Percentiles rank a stretch among this genome's conserved stretches.
phyloP scores from a whole-genome alignment of 148 eudicot genomes.

The Chenopodium suecicum region DNA sequence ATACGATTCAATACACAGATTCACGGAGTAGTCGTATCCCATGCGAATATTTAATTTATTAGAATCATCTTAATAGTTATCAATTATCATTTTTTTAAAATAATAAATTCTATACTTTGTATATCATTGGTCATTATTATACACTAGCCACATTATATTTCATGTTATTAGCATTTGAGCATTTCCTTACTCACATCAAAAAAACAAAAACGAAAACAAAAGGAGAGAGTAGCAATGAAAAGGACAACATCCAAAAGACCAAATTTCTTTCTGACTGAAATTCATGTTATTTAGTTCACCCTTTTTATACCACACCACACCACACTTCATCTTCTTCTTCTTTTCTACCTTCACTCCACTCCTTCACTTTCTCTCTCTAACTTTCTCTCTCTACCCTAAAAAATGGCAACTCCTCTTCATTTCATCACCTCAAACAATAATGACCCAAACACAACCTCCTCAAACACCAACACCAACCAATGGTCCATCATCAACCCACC shows the following conservation, averaged over 20 bases:
- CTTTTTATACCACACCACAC: background rate
- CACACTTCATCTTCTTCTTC: background rate
- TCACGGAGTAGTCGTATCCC: too few relatives aligned
- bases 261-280: constrained; percentile 19
- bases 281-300: background rate
- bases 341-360: background rate
- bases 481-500: background rate
- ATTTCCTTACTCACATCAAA: background rate
- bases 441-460: constrained; percentile 15
- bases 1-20: too few relatives aligned
- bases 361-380: background rate
- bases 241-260: constrained; percentile 20
- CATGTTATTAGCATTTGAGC: background rate
- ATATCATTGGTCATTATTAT: too few relatives aligned
- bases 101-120: too few relatives aligned
- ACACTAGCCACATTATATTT: background rate
- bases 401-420: constrained; percentile 8
- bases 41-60: too few relatives aligned
- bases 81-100: too few relatives aligned
- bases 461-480: background rate
- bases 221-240: constrained; percentile 4
- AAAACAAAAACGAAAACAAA: background rate
- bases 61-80: too few relatives aligned
- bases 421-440: background rate
- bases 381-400: background rate